phyloP scores from a whole-genome alignment of 1,284 basidiomycete genomes.

The Heterobasidion annosum region DNA sequence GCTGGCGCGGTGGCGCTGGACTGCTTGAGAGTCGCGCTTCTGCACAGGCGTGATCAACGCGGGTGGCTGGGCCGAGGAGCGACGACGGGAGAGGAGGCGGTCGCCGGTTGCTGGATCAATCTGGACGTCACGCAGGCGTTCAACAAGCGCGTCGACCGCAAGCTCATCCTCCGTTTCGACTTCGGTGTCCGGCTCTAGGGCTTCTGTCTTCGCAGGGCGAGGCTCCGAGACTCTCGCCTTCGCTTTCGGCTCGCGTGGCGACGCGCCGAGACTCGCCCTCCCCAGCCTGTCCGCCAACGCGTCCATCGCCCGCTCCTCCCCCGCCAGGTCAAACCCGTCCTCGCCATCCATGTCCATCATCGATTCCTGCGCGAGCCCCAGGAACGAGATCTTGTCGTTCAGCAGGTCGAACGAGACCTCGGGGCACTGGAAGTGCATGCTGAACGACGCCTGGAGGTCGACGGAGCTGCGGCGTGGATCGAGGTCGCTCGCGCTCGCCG shows the following conservation, averaged over 20 bases:
- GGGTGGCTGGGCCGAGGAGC: not conserved
- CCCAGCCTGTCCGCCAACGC: not conserved
- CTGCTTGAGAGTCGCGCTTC: not conserved
- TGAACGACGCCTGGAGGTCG: constrained; percentile 52
- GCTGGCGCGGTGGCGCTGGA: not conserved
- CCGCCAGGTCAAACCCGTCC: constrained; percentile 12
- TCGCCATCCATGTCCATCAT: constrained; percentile 5
- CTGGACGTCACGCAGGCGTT: constrained; percentile 11
- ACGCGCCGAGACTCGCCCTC: not conserved
- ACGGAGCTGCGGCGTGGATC: constrained; percentile 38
- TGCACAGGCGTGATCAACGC: not conserved
- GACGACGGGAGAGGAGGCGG: not conserved
- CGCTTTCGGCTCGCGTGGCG: not conserved
- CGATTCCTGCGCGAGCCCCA: constrained; percentile 22
- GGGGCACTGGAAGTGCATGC: constrained; percentile 45
- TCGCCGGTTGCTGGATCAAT: constrained; percentile 3
- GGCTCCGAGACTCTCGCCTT: not conserved
- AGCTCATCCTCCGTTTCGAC: constrained; percentile 4
- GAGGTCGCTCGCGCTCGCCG: constrained; percentile 4
- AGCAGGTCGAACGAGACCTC: constrained; percentile 54
- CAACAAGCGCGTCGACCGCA: constrained; percentile 5
- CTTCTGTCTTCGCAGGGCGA: not conserved
- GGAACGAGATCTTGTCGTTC: constrained; percentile 55
- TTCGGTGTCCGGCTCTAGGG: not conserved
- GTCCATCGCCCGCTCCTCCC: constrained; percentile 8